A percentile compares a stretch with the other conserved stretches of the same genome.
phyloP scores from a whole-genome alignment of 352 stramenopile genomes.

The Globisporangium perplexum region DNA sequence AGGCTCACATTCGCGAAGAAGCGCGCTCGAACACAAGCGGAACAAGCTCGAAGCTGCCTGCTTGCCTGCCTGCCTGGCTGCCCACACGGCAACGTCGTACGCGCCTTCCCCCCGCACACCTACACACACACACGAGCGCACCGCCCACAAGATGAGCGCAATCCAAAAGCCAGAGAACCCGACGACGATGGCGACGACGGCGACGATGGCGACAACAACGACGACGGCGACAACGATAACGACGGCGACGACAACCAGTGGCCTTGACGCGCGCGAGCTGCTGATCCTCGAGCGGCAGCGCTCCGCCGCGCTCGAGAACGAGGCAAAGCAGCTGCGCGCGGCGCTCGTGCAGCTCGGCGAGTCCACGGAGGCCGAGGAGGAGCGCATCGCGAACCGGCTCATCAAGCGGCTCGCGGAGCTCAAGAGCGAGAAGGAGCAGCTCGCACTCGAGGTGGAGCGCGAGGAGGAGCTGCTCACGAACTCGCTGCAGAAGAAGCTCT shows the following conservation, averaged over 20 bases:
- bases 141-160: neutral
- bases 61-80: too few species aligned
- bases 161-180: neutral
- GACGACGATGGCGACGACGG: neutral
- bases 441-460: slow-evolving; percentile 84
- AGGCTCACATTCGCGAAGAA: too few species aligned
- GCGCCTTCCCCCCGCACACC: too few species aligned
- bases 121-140: too few species aligned
- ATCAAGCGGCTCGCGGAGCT: slow-evolving; percentile 76
- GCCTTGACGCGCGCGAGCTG: slow-evolving; percentile 45
- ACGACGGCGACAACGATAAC: neutral
- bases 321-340: slow-evolving; percentile 61
- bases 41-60: too few species aligned
- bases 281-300: slow-evolving; percentile 71
- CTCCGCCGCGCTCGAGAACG: slow-evolving; percentile 57
- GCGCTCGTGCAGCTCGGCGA: slow-evolving; percentile 76
- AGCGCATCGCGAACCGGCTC: slow-evolving; percentile 79
- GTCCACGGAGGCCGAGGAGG: slow-evolving; percentile 80
- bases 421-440: slow-evolving; percentile 85
- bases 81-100: too few species aligned
- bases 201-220: neutral
- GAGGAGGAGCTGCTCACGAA: slow-evolving; percentile 91
- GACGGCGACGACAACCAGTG: neutral
- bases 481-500: slow-evolving; percentile 87
- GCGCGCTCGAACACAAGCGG: too few species aligned